These are phyloP conservation scores for Trichothecium sympodiale DNA, from an alignment of 2,329 filamentous ascomycete species.

Conservation along the genomic window DNA sequence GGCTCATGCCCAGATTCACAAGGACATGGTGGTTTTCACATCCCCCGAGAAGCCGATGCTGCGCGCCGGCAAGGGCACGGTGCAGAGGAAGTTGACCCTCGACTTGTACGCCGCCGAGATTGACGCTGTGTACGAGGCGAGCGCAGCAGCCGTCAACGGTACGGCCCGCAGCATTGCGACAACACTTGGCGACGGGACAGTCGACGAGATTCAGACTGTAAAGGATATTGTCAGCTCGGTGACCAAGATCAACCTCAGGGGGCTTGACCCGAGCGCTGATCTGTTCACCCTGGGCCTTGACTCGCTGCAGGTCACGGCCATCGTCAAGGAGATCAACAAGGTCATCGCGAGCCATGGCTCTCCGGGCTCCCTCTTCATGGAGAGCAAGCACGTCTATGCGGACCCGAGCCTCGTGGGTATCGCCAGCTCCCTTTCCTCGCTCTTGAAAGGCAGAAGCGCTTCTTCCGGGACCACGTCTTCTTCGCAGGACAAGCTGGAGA, in stretches of 20 bases:
- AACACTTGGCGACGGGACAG: neutral
- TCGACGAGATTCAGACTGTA: too few relatives aligned
- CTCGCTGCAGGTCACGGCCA: slow-evolving; percentile 24
- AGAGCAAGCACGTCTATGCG: slow-evolving; percentile 16
- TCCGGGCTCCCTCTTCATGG: slow-evolving; percentile 4
- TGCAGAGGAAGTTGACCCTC: slow-evolving; percentile 27
- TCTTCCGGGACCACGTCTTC: too few relatives aligned
- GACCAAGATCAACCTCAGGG: slow-evolving; percentile 7
- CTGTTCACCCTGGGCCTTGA: slow-evolving; percentile 27
- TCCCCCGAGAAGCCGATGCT: slow-evolving; percentile 29
- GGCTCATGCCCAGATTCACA: slow-evolving; percentile 32
- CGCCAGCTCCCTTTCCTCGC: slow-evolving; percentile 9
- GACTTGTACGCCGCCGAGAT: slow-evolving; percentile 32
- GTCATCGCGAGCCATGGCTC: neutral
- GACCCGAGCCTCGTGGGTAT: slow-evolving; percentile 16
- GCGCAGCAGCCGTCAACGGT: slow-evolving; percentile 2
- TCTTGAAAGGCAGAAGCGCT: slow-evolving; percentile 7
- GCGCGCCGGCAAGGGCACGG: slow-evolving; percentile 32
- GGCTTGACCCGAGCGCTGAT: slow-evolving; percentile 16
- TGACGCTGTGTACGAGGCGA: slow-evolving; percentile 25
- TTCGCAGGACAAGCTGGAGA: too few relatives aligned
- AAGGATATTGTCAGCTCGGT: neutral
- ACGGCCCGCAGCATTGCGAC: neutral
- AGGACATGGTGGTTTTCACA: slow-evolving; percentile 26
- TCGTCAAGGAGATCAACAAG: slow-evolving; percentile 1